phyloP scores from a whole-genome alignment of 2,329 filamentous ascomycete genomes.

The Phoma sp. region DNA sequence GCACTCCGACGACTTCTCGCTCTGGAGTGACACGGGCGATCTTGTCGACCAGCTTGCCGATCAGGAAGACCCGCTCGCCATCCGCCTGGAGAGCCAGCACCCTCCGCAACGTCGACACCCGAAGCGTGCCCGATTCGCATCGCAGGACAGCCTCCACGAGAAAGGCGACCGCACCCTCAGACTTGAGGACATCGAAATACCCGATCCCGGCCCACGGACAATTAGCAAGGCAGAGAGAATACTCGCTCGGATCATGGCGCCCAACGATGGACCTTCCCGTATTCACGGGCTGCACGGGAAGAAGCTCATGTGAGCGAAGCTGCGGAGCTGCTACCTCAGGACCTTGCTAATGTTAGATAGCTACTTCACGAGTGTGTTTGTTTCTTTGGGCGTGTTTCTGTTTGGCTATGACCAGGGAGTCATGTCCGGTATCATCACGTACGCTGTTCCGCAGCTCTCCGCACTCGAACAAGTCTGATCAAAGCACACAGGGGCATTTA shows the following conservation, averaged over 20 bases:
- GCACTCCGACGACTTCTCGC: constrained; percentile 74
- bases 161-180: constrained; percentile 56
- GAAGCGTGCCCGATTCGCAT: constrained; percentile 74
- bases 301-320: constrained; percentile 75
- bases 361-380: constrained; percentile 93
- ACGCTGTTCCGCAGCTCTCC: constrained; percentile 45
- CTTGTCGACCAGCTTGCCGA: constrained; percentile 88
- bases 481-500: constrained; percentile 70
- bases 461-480: constrained; percentile 34
- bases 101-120: constrained; percentile 55
- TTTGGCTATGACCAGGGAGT: constrained; percentile 92
- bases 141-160: constrained; percentile 52
- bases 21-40: constrained; percentile 95
- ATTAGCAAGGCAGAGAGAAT: constrained; percentile 72
- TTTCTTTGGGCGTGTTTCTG: constrained; percentile 83
- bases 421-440: constrained; percentile 80
- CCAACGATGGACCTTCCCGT: constrained; percentile 70
- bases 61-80: constrained; percentile 79
- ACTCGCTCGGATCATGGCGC: constrained; percentile 84
- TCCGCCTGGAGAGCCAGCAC: constrained; percentile 69
- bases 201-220: constrained; percentile 66
- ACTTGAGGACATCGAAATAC: constrained; percentile 80
- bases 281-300: constrained; percentile 95
- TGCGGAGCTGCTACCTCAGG: not conserved
- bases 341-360: constrained; percentile 56